A percentile compares a stretch with the other conserved stretches of the same genome.
Conservation (phyloP, 2,329 filamentous ascomycete species). For the Thielaviopsis populi region DNA sequence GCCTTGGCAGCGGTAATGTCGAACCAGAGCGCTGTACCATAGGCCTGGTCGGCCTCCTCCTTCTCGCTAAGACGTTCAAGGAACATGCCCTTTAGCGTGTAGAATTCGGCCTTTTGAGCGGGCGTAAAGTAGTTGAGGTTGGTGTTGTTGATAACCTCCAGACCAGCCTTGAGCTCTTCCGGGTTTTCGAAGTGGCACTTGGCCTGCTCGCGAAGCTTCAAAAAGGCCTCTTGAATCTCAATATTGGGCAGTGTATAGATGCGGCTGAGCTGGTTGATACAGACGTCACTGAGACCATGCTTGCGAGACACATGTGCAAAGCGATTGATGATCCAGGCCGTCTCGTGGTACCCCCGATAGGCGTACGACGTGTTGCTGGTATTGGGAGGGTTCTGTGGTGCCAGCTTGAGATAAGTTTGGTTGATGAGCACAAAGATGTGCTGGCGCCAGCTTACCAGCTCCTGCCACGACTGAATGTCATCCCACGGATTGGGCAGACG, state of each 20-base stretch:
- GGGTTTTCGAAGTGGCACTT: slow-evolving; percentile 98
- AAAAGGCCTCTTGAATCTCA: slow-evolving; percentile 96
- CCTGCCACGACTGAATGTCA: slow-evolving; percentile 98
- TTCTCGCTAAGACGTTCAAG: slow-evolving; percentile 83
- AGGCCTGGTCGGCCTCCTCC: slow-evolving; percentile 82
- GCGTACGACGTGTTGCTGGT: slow-evolving; percentile 85
- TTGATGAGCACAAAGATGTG: slow-evolving; percentile 99
- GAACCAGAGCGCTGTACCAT: slow-evolving; percentile 88
- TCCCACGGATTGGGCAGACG: slow-evolving; percentile 96
- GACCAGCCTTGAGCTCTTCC: slow-evolving; percentile 74
- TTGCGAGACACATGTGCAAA: slow-evolving; percentile 97
- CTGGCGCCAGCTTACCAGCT: slow-evolving; percentile 97
- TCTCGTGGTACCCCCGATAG: slow-evolving; percentile 95
- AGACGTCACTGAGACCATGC: slow-evolving; percentile 91
- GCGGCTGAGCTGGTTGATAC: slow-evolving; percentile 88
- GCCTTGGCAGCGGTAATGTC: slow-evolving; percentile 92
- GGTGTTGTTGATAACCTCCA: slow-evolving; percentile 99
- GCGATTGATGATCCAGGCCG: slow-evolving; percentile 98
- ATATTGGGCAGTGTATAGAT: slow-evolving; percentile 99
- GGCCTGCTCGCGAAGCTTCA: slow-evolving; percentile 95
- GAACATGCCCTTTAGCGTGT: slow-evolving; percentile 99
- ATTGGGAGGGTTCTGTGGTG: slow-evolving; percentile 61
- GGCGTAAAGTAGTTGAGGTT: slow-evolving; percentile 97
- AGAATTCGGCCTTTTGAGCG: slow-evolving; percentile 96
- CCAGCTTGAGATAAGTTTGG: slow-evolving; percentile 70